phyloP scores from a whole-genome alignment of 2,329 filamentous ascomycete genomes.

The Pseudogymnoascus sp. region DNA sequence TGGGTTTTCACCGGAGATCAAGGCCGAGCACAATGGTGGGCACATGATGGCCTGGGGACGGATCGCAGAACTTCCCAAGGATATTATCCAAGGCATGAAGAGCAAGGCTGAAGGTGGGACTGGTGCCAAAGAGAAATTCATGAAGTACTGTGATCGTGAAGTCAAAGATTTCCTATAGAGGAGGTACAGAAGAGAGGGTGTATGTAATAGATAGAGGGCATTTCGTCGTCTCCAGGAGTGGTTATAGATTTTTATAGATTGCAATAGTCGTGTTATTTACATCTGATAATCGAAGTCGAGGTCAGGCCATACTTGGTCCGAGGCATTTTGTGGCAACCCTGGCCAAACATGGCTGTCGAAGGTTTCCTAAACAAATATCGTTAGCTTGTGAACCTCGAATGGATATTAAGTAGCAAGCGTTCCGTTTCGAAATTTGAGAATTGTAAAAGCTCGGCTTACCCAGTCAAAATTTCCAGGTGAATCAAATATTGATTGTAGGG shows the following conservation, averaged over 20 bases:
- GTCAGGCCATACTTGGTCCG: constrained; percentile 14
- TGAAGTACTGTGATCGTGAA: constrained; percentile 29
- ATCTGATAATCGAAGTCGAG: constrained; percentile 8
- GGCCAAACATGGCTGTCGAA: constrained; percentile 18
- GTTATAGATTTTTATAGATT: constrained; percentile 8
- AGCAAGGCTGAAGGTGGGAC: constrained; percentile 23
- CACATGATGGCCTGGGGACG: constrained; percentile 38
- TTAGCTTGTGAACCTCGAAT: neutral
- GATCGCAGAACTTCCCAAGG: constrained; percentile 16
- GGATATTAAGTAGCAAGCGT: neutral
- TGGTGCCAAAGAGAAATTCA: constrained; percentile 26
- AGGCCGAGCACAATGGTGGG: constrained; percentile 26
- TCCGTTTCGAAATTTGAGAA: neutral
- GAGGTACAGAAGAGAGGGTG: too few species aligned
- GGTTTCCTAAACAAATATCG: constrained; percentile 11
- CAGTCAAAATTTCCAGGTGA: constrained; percentile 19
- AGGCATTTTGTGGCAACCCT: neutral
- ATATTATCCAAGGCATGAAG: constrained; percentile 19
- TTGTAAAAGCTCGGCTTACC: constrained; percentile 13
- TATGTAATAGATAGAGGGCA: neutral
- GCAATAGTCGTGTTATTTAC: constrained; percentile 10
- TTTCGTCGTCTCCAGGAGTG: neutral
- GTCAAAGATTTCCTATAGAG: constrained; percentile 16
- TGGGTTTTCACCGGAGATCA: constrained; percentile 27
- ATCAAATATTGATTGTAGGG: constrained; percentile 15